Evolutionary conservation across 1,139 yeast genomes (phyloP).

Genomic region (Protomyces macrosporus): DNA sequence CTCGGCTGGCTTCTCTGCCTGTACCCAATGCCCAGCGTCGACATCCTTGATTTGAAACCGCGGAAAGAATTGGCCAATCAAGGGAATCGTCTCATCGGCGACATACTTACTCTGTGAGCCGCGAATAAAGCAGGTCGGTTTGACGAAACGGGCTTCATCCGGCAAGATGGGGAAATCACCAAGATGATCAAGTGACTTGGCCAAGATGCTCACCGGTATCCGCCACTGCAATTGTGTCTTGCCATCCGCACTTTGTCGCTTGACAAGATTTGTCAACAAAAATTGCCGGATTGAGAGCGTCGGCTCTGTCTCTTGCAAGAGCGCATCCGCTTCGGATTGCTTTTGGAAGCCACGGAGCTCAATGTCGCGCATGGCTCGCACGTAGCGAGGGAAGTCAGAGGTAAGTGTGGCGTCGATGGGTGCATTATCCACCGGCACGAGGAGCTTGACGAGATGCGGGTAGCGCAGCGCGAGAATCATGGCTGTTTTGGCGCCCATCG

Average conservation of each 20-base stretch:
- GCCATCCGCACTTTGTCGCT: constrained; percentile 32
- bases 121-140: constrained; percentile 72
- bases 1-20: constrained; percentile 69
- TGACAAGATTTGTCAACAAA: constrained; percentile 61
- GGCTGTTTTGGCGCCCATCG: constrained; percentile 77
- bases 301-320: constrained; percentile 59
- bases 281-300: constrained; percentile 66
- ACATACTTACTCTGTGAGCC: constrained; percentile 73
- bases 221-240: constrained; percentile 43
- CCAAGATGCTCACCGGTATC: constrained; percentile 66
- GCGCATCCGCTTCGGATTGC: constrained; percentile 63
- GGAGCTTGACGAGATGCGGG: constrained; percentile 58
- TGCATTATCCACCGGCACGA: constrained; percentile 83
- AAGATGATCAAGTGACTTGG: constrained; percentile 57
- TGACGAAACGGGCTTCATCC: constrained; percentile 52
- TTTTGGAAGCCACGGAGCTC: constrained; percentile 45
- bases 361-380: constrained; percentile 54
- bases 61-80: constrained; percentile 75
- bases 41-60: constrained; percentile 66
- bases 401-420: constrained; percentile 64
- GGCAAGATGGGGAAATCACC: constrained; percentile 75
- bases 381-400: constrained; percentile 61
- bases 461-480: constrained; percentile 76
- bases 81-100: constrained; percentile 77
- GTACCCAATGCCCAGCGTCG: constrained; percentile 88